Base-by-base conservation (phyloP, 345 rosid genomes). In the Erysimum cheiranthoides region DNA sequence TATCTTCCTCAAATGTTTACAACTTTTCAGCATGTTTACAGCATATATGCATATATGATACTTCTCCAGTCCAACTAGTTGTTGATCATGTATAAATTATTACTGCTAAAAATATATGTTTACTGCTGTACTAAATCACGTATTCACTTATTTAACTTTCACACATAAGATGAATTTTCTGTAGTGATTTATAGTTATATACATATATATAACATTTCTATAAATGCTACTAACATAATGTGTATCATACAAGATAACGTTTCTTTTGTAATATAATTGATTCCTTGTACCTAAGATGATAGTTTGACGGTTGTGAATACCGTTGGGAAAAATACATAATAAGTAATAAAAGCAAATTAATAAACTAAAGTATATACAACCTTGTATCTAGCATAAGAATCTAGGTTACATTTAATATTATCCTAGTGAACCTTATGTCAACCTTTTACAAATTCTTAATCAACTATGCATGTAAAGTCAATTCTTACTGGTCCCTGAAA, bases 401-500 rank as follows among this genome's bases (percentile, higher is more conserved):
- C 50, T 51, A 51, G 61, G 11, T 60, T 60, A 66, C 31, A 9
- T 31, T 45, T 18, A 17, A 31, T 18, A 35, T 27, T 68, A 27
- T 52, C 50, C 61, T 52, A 25, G 21, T 51, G 45, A 68, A 9
- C 47, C 38, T 39, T 40, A 38, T 25, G 50, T 52, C 61, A 39
- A 21, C 49, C 14, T 10, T 51, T 8, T 6, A 3, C 1, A 1
- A 68, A 4, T 66, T 68, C 35, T 38, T 52, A 68, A 10, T 36
- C 14, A 68, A 38, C 49, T 39, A 36, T 38, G n/a, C 59, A 34
- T 34, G 51, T 34, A 76, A 61, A 61, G 63, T 60, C 53, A 75
- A 50, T 51, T 28, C 32, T 35, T 32, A 53, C 39, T 68, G 74
- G 74, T 76, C 70, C 56, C 54, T 4, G 16, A 69, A 68, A 61